A percentile compares a stretch with the other conserved stretches of the same genome.
Evolutionary conservation across 805 yeast genomes (phyloP).

Genomic region (Pichia membranifaciens): DNA sequence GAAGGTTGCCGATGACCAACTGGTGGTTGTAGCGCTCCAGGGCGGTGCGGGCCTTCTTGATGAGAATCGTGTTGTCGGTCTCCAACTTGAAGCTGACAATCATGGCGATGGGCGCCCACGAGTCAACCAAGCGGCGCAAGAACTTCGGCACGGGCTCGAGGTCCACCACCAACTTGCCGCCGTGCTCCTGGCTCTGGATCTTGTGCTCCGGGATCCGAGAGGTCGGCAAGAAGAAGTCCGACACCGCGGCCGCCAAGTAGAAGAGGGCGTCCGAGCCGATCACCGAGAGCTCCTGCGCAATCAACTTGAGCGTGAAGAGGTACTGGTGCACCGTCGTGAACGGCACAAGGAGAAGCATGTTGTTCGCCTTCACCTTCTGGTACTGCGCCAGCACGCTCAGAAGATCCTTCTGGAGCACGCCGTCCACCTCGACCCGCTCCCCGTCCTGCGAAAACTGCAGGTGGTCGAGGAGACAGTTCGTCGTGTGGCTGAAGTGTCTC

Average conservation of each 20-base stretch:
- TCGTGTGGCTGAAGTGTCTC: conserved; percentile 81
- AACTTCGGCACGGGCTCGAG: conserved; percentile 96
- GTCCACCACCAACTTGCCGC: conserved; percentile 75
- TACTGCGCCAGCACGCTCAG: conserved; percentile 52
- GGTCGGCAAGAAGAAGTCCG: conserved; percentile 89
- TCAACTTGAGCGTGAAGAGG: conserved; percentile 68
- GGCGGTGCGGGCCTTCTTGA: conserved; percentile 73
- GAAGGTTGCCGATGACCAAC: conserved; percentile 85
- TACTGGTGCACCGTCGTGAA: conserved; percentile 95
- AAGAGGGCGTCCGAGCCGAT: conserved; percentile 60
- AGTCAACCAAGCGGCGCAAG: conserved; percentile 75
- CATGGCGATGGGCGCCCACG: conserved; percentile 95
- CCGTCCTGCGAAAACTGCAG: conserved; percentile 49
- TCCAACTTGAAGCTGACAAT: conserved; percentile 91
- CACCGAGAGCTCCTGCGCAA: conserved; percentile 54
- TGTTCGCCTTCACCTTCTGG: conserved; percentile 42
- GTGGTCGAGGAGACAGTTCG: conserved; percentile 81
- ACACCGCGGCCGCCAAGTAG: conserved; percentile 94
- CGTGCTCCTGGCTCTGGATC: conserved; percentile 70
- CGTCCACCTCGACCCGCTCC: conserved; percentile 50
- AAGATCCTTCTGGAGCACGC: conserved; percentile 58
- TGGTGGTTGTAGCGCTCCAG: conserved; percentile 85
- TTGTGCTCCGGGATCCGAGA: conserved; percentile 88
- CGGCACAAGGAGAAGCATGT: conserved; percentile 64
- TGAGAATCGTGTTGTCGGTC: conserved; percentile 68